Evolutionary conservation across 768 basidiomycete genomes (phyloP), one percentile per base, ranked within the genome.

Genomic region (Russula dissimulans): DNA sequence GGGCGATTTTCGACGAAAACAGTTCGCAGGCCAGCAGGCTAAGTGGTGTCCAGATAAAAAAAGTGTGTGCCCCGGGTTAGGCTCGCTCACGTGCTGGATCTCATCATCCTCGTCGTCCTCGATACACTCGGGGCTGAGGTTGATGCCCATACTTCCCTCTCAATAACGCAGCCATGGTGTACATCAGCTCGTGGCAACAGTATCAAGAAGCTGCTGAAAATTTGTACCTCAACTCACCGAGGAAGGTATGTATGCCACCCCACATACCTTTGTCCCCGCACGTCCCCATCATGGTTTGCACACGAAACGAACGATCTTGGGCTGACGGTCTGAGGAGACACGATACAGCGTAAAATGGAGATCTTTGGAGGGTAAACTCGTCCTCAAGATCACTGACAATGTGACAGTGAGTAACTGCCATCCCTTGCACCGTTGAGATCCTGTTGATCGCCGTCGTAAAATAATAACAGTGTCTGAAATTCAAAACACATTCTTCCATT

Each of bases 271-370:
- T 26, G 22, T 26, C 17, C 32, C 9, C 32, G 9, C 26, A 41
- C 26, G 12, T 4, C 9, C 44, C 44, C 11, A 45, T 15, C 14
- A 31, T 12, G 29, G 46, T 5, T 12, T 7, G 84, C 74, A 29
- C 59, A 17, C 26, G n/a, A 44, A 15, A 1, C 42, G 31, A 49
- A 39, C 11, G 26, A 32, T 8, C 15, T n/a, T 46, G 44, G 46
- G 44, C 57, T 38, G 52, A 45, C 17, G 42, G n/a, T n/a, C 5
- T 34, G 47, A 22, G 55, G 69, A 98, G 95, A 81, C 89, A 26
- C 82, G 95, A 44, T 97, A 95, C 70, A 86, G 83, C 72, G 84
- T 95, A 68, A 95, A 97, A 79, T 97, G 94, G 90, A 84, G 81
- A 68, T 78, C 87, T 34, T 82, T 83, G 5, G 86, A 91, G 68